phyloP scores from a whole-genome alignment of 352 stramenopile species.

The Halophytophthora batemanensis region DNA sequence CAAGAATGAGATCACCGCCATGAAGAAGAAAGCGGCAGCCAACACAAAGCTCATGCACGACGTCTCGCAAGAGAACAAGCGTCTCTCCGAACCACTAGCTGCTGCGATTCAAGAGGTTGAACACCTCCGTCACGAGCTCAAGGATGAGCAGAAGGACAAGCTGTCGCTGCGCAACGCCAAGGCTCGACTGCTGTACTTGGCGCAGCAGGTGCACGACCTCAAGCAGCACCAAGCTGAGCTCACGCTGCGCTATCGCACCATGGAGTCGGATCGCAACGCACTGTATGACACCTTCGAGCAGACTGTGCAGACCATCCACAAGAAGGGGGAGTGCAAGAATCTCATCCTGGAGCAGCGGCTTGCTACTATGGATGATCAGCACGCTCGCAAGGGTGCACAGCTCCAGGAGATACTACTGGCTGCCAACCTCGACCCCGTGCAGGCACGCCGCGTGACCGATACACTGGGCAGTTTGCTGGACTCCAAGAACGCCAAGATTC shows the following conservation, averaged over 20 bases:
- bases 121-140: slow-evolving; percentile 84
- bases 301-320: slow-evolving; percentile 85
- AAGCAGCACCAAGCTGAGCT: slow-evolving; percentile 64
- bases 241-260: slow-evolving; percentile 62
- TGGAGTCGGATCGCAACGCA: slow-evolving; percentile 84
- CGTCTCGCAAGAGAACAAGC: slow-evolving; percentile 91
- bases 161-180: slow-evolving; percentile 88
- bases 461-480: slow-evolving; percentile 65
- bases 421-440: slow-evolving; percentile 63
- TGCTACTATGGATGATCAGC: slow-evolving; percentile 63
- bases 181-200: slow-evolving; percentile 74
- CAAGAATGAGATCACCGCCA: slow-evolving; percentile 90
- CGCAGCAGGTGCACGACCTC: slow-evolving; percentile 66
- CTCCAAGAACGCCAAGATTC: slow-evolving; percentile 55
- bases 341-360: slow-evolving; percentile 86
- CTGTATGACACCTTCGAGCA: slow-evolving; percentile 92
- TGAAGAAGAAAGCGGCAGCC: slow-evolving; percentile 90
- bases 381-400: slow-evolving; percentile 70
- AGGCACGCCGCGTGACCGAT: slow-evolving; percentile 67
- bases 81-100: slow-evolving; percentile 84
- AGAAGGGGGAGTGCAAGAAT: slow-evolving; percentile 91
- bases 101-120: slow-evolving; percentile 88
- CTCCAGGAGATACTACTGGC: slow-evolving; percentile 71
- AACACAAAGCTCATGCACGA: slow-evolving; percentile 94
- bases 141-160: slow-evolving; percentile 91